Evolutionary conservation across 805 yeast species (phyloP), one percentile per base, ranked within the genome.

Genomic region (Metschnikowia anglica): DNA sequence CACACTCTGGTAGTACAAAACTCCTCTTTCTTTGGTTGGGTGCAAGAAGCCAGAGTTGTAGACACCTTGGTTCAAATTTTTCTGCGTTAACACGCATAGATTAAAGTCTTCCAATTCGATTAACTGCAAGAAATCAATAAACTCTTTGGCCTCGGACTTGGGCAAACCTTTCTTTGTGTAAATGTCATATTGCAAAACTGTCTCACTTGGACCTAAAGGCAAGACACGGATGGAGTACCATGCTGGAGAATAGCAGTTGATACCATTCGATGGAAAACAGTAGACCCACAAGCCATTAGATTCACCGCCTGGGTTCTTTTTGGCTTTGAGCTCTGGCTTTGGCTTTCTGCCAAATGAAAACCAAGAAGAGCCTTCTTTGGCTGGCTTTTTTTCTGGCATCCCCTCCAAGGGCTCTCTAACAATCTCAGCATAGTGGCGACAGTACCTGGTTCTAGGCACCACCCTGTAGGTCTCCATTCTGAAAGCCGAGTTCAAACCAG

Each of bases 191-290:
- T 78, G 83, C 54, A 79, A 66, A 27, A 79, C 64, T 9, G 85
- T 79, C 56, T 72, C 77, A 25, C 69, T 67, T 16, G 83, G 77
- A 26, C 73, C 55, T 15, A 76, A 59, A 24, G 85, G 85, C 46
- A 79, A 63, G 3, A 79, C 83, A 53, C 83, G 66, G 49, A 79
- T 79, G 7, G 81, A 72, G 60, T 79, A 79, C 80, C 82, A 79
- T 8, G 83, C 83, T 52, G 84, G 83, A 0, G 83, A 78, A 55
- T 79, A 79, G 54, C 85, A 79, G 61, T 79, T 79, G 58, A 79
- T 60, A 34, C 84, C 84, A 56, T 77, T 77, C 36, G 72, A 75
- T 43, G 85, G 85, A 67, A 68, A 79, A 46, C 77, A 61, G 59
- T 79, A 79, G 46, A 79, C 73, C 84, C 84, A 79, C 56, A 79